Conservation (phyloP, 2,329 filamentous ascomycete species). For the Leptographium wingfieldii region DNA sequence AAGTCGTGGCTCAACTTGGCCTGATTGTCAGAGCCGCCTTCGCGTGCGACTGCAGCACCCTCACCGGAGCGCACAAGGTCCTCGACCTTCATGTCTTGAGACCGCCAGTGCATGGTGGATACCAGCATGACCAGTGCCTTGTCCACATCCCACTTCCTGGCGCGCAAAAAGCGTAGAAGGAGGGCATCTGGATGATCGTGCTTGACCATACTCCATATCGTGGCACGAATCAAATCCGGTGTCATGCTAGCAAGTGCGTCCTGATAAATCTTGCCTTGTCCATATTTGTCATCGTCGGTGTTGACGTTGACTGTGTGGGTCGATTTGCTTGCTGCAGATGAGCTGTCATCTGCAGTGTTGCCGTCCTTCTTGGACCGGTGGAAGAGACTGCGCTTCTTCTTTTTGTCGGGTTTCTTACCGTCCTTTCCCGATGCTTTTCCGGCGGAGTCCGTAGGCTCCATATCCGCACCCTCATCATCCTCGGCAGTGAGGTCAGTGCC, state of each 20-base stretch:
- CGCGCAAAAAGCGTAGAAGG: constrained; percentile 68
- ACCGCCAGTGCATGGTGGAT: constrained; percentile 85
- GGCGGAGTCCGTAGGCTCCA: constrained; percentile 11
- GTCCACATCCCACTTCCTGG: constrained; percentile 92
- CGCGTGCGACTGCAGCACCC: constrained; percentile 47
- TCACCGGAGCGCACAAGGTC: constrained; percentile 76
- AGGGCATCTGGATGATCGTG: constrained; percentile 86
- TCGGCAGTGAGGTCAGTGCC: constrained; percentile 39
- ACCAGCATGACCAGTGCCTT: constrained; percentile 90
- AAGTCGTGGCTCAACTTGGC: constrained; percentile 63
- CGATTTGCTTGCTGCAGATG: background rate
- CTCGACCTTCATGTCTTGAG: constrained; percentile 74
- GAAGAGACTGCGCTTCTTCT: constrained; percentile 61
- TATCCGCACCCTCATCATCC: constrained; percentile 13
- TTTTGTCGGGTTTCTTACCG: constrained; percentile 38
- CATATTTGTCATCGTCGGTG: constrained; percentile 77
- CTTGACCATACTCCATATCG: constrained; percentile 92
- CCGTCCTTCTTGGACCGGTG: constrained; percentile 46
- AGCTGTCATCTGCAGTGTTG: constrained; percentile 20
- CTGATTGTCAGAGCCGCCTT: constrained; percentile 41
- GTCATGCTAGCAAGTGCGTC: constrained; percentile 64
- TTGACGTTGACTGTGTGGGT: constrained; percentile 12
- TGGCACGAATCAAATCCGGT: constrained; percentile 64
- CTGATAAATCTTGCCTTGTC: constrained; percentile 75
- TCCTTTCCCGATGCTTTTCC: constrained; percentile 15